Conservation (phyloP, 2,329 filamentous ascomycete species). For the Sporothrix globosa region DNA sequence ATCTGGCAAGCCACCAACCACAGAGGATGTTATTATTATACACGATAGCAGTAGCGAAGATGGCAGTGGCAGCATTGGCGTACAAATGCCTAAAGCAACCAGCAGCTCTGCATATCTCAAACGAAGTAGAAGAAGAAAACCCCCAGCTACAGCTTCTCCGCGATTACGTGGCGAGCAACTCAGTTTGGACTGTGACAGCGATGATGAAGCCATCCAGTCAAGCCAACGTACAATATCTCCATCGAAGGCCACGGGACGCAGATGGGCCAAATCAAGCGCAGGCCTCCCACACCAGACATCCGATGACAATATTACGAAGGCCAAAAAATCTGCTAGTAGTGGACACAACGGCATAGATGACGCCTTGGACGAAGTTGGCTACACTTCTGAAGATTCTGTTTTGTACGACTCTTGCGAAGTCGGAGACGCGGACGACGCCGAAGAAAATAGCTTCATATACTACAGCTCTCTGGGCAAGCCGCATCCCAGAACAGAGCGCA, state of each 20-base stretch:
- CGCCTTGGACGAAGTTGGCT: background rate
- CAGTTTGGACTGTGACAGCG: background rate
- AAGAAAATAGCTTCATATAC: slow-evolving; percentile 40
- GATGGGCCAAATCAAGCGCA: background rate
- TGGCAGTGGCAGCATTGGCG: slow-evolving; percentile 36
- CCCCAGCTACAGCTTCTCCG: no score
- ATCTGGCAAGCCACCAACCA: background rate
- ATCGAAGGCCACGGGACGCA: background rate
- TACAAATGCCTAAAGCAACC: background rate
- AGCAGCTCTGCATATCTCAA: background rate
- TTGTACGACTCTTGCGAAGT: slow-evolving; percentile 39
- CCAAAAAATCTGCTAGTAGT: background rate
- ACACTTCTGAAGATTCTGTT: slow-evolving; percentile 8
- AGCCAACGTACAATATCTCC: background rate
- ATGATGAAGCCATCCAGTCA: background rate
- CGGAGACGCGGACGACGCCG: slow-evolving; percentile 40
- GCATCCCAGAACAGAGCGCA: slow-evolving; percentile 21
- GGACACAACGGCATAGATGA: background rate
- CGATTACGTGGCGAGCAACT: background rate
- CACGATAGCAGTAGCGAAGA: background rate
- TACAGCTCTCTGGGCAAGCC: background rate
- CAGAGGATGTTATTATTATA: background rate
- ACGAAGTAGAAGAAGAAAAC: background rate
- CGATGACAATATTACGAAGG: no score
- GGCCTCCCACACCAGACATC: background rate